These are phyloP conservation scores for Podospora tetraspora DNA, from an alignment of 495 filamentous ascomycete genomes.

Conservation along the genomic window DNA sequence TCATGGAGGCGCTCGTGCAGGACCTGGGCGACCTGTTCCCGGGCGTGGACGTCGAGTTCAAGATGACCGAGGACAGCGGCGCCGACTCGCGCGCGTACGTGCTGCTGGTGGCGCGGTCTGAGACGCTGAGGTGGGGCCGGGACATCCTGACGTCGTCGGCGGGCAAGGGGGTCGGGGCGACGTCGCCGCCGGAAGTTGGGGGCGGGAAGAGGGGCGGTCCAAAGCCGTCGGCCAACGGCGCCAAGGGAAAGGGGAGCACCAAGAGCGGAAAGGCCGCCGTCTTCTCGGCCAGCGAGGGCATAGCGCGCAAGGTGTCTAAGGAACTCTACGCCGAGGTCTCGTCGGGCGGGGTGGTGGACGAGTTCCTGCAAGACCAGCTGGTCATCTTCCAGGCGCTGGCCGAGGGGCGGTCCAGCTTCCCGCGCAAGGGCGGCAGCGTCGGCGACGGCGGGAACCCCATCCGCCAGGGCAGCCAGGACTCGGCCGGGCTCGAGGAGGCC, in stretches of 20 bases:
- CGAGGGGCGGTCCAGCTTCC: constrained; percentile 44
- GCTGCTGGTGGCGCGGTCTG: constrained; percentile 65
- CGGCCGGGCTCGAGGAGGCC: constrained; percentile 19
- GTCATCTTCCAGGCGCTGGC: constrained; percentile 76
- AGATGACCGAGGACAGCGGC: constrained; percentile 52
- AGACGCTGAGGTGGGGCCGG: constrained; percentile 55
- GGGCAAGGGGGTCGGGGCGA: constrained; percentile 36
- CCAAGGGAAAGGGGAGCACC: constrained; percentile 18
- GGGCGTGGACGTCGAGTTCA: constrained; percentile 45
- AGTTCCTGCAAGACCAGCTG: constrained; percentile 72
- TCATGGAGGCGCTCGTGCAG: constrained; percentile 34
- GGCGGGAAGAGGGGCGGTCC: constrained; percentile 19
- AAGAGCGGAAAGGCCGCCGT: constrained; percentile 2
- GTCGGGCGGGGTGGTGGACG: constrained; percentile 57
- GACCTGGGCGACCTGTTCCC: constrained; percentile 39
- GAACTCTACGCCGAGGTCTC: constrained; percentile 54
- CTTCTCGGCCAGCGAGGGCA: constrained; percentile 29
- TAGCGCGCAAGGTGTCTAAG: constrained; percentile 49
- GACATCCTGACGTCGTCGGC: constrained; percentile 58
- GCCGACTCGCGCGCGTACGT: constrained; percentile 62
- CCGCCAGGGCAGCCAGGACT: not conserved
- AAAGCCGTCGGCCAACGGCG: constrained; percentile 37
- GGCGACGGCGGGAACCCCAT: not conserved
- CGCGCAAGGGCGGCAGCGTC: constrained; percentile 10
- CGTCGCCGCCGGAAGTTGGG: constrained; percentile 22